These are phyloP conservation scores for Schoenoplectus tabernaemontani DNA, from an alignment of 202 grass and related monocot genomes.

Conservation along the genomic window DNA sequence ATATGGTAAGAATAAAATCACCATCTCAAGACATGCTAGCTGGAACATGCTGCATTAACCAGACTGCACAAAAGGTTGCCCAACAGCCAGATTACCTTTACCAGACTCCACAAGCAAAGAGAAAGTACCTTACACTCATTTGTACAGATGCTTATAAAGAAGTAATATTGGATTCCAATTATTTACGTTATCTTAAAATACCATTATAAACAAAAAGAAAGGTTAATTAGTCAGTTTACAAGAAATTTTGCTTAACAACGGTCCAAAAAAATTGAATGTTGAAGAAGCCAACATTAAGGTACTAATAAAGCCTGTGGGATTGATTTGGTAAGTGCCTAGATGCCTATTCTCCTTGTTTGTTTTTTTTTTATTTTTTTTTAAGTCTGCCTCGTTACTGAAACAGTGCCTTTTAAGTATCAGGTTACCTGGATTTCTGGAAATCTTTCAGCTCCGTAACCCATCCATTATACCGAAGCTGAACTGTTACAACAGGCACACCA, in stretches of 20 bases:
- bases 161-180: too few relatives aligned
- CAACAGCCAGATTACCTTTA: neutral
- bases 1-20: conserved; percentile 17
- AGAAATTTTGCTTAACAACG: neutral
- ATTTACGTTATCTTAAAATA: neutral
- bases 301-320: neutral
- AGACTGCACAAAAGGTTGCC: neutral
- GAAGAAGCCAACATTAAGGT: neutral
- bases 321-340: neutral
- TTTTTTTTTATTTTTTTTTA: neutral
- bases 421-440: conserved; percentile 83
- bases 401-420: neutral
- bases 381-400: neutral
- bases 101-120: neutral
- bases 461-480: conserved; percentile 97
- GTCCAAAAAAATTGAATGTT: neutral
- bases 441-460: conserved; percentile 95
- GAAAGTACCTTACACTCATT: neutral
- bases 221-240: neutral
- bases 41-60: neutral
- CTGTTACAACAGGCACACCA: conserved; percentile 96
- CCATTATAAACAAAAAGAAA: neutral
- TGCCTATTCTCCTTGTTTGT: neutral
- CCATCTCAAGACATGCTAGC: neutral
- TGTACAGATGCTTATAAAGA: neutral